Conservation (phyloP, 768 basidiomycete species). For the Arthromyces matolae region DNA sequence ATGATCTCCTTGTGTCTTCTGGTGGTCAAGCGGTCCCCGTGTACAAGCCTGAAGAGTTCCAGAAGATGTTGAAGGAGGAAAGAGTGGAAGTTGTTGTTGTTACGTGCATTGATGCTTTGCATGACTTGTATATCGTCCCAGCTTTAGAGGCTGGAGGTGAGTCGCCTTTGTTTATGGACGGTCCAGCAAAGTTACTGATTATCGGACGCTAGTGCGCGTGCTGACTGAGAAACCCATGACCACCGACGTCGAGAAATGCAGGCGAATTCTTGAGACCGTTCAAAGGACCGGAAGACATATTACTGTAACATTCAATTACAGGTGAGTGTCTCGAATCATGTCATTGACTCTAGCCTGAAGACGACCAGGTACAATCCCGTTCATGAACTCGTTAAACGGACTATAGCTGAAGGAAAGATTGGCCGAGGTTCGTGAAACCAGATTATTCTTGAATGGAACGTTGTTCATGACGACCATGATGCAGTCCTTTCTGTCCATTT, state of each 20-base stretch:
- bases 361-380: constrained; percentile 40
- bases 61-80: constrained; percentile 42
- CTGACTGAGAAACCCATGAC: constrained; percentile 57
- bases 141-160: constrained; percentile 38
- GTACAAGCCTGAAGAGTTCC: constrained; percentile 37
- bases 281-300: constrained; percentile 38
- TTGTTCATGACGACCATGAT: background rate
- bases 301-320: constrained; percentile 42
- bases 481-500: constrained; percentile 47
- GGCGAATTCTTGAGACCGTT: constrained; percentile 41
- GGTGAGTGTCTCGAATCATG: constrained; percentile 14
- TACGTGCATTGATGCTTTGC: constrained; percentile 46
- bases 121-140: constrained; percentile 44
- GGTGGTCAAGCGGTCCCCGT: constrained; percentile 36
- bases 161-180: constrained; percentile 3
- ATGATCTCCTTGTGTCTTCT: constrained; percentile 35
- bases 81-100: constrained; percentile 45
- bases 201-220: constrained; percentile 32
- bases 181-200: background rate
- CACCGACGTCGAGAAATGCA: constrained; percentile 44
- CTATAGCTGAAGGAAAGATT: constrained; percentile 43
- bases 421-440: constrained; percentile 29
- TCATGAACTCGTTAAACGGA: constrained; percentile 46
- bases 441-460: background rate
- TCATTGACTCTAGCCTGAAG: background rate